Percentiles rank a stretch among this genome's conserved stretches.
Evolutionary conservation across 768 basidiomycete species (phyloP).

Genomic region (Royoungia palumana): DNA sequence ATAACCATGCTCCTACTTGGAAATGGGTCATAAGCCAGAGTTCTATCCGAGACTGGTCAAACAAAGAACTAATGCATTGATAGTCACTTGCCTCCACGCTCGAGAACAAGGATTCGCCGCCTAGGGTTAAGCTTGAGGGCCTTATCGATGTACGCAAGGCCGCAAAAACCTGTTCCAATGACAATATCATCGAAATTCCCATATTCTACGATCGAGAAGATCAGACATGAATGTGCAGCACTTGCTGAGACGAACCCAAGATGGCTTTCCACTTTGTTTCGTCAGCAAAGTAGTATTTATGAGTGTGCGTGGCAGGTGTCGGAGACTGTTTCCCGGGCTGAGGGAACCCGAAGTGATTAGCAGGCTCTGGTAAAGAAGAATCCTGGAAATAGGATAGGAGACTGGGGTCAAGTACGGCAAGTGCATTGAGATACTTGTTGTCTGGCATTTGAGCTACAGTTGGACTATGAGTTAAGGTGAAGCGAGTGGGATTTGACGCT

Average conservation of each 20-base stretch:
- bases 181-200: slow-evolving; percentile 11
- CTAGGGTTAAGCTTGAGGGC: slow-evolving; percentile 13
- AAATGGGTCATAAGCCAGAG: slow-evolving; percentile 12
- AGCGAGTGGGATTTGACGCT: too few species aligned
- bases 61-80: neutral
- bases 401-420: neutral
- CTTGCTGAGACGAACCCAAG: neutral
- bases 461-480: too few species aligned
- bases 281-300: slow-evolving; percentile 7
- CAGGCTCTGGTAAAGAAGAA: neutral
- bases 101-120: slow-evolving; percentile 16
- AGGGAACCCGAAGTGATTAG: slow-evolving; percentile 8
- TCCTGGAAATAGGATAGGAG: neutral
- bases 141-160: slow-evolving; percentile 17
- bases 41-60: neutral
- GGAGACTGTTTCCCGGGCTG: neutral
- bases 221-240: neutral
- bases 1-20: neutral
- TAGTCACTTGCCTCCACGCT: slow-evolving; percentile 6
- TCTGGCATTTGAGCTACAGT: neutral
- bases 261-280: slow-evolving; percentile 4
- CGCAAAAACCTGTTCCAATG: slow-evolving; percentile 10
- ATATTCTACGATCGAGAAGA: neutral
- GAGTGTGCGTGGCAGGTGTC: slow-evolving; percentile 4
- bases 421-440: neutral